Evolutionary conservation across 139 green algal species (phyloP), one percentile per base, ranked within the genome.

Genomic region (Chlorella sp.): DNA sequence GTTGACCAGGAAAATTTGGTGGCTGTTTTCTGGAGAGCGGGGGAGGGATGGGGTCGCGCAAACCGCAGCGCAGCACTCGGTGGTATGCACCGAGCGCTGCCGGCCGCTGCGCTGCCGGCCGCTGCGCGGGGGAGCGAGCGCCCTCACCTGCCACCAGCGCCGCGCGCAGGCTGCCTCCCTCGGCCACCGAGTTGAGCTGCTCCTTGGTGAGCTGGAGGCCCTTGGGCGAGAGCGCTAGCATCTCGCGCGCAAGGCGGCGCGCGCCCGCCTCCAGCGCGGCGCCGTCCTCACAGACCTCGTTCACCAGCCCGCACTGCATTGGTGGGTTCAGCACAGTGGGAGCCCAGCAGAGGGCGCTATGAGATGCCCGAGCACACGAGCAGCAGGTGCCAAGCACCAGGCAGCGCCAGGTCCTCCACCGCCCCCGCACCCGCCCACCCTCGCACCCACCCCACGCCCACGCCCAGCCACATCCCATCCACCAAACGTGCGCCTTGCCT

Each of bases 1-100:
- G 42, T 77, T 85, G 8, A 85, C 66, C 25, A 85, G 58, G 41
- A 80, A 53, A 19, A 85, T 81, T 40, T 84, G 78, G 66, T 81
- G 73, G 6, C 48, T 67, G 63, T 79, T 83, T 38, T 79, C 70
- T 2, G 70, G 11, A 45, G 6, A 25, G 59, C 2, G 59, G 31
- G 29, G 59, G 8, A 9, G 59, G 15, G 31, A 9, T 45, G 3
- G 12, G 42, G 59, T 66, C 14, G 12, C 23, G 53, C 53, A n/a
- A 61, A 19, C 7, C 5, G 19, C 5, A 27, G 31, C 6, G 8
- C 59, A 14, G 9, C 31, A 4, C 15, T 2, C 33, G 6, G 5
- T n/a, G 35, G 19, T 45, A 6, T 33, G 15, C 12, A 8, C 35
- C 7, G 31, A 66, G 59, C 33, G 31, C 11, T 25, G 31, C 60